Evolutionary conservation across 2,329 filamentous ascomycete genomes (phyloP).

Genomic region (Alternaria viburni): DNA sequence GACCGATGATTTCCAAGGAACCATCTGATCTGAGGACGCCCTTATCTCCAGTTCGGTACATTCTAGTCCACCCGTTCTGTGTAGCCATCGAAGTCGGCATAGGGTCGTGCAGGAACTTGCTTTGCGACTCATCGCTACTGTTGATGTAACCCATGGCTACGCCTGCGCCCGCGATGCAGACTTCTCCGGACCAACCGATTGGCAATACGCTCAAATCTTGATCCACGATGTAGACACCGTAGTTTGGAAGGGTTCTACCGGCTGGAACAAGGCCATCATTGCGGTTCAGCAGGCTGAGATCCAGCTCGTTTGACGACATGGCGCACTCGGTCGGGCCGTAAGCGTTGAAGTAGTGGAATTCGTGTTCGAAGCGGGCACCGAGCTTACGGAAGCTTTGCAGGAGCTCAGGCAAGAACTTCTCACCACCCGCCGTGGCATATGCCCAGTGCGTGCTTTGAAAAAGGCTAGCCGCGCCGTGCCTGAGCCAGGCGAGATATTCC

Average conservation of each 20-base stretch:
- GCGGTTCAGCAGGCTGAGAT: background rate
- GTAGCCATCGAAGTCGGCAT: background rate
- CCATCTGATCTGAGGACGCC: constrained; percentile 48
- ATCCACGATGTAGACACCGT: constrained; percentile 50
- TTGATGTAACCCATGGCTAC: constrained; percentile 38
- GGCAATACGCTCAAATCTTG: constrained; percentile 45
- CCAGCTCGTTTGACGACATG: background rate
- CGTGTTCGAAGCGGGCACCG: background rate
- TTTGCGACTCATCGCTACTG: constrained; percentile 16
- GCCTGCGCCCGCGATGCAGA: constrained; percentile 53
- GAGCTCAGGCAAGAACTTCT: constrained; percentile 7
- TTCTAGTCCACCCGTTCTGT: constrained; percentile 25
- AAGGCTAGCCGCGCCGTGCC: constrained; percentile 23
- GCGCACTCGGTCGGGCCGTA: constrained; percentile 27
- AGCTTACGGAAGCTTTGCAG: constrained; percentile 5
- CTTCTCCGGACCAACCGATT: constrained; percentile 50
- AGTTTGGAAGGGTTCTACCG: background rate
- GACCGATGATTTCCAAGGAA: constrained; percentile 33
- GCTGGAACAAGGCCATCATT: background rate
- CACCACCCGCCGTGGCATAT: constrained; percentile 35
- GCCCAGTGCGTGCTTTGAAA: constrained; percentile 29
- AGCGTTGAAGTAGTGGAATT: constrained; percentile 4
- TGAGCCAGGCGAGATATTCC: constrained; percentile 45
- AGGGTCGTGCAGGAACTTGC: constrained; percentile 6
- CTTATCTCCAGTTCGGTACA: constrained; percentile 52